A percentile compares a stretch with the other conserved stretches of the same genome.
phyloP scores from a whole-genome alignment of 164 flowering plant genomes.

The Brasenia schreberi region DNA sequence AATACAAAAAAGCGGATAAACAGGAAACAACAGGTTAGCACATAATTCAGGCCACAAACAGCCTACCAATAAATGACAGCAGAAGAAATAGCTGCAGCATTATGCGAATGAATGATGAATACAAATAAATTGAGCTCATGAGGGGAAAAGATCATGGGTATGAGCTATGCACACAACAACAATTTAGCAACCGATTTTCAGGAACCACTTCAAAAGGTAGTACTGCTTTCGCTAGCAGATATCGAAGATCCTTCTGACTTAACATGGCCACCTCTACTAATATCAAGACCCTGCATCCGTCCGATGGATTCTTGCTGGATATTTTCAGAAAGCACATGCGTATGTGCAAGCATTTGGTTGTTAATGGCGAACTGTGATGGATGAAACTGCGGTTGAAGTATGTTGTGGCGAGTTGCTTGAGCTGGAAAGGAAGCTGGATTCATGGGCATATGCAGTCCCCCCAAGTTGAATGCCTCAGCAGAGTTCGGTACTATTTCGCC shows the following conservation, averaged over 20 bases:
- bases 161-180: neutral
- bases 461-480: slow-evolving; percentile 43
- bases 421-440: slow-evolving; percentile 26
- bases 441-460: slow-evolving; percentile 49
- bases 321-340: slow-evolving; percentile 40
- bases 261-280: slow-evolving; percentile 48
- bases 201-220: slow-evolving; percentile 25
- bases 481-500: slow-evolving; percentile 39
- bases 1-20: neutral
- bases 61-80: neutral
- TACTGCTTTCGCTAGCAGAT: slow-evolving; percentile 82
- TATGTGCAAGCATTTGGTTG: slow-evolving; percentile 24
- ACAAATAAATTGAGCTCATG: neutral
- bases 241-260: slow-evolving; percentile 71
- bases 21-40: neutral
- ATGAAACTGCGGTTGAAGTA: slow-evolving; percentile 38
- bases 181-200: neutral
- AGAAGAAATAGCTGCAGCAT: neutral
- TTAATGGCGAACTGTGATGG: slow-evolving; percentile 29
- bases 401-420: slow-evolving; percentile 29
- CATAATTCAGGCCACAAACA: neutral
- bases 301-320: slow-evolving; percentile 69
- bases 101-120: neutral
- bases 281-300: slow-evolving; percentile 82
- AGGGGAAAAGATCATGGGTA: neutral